Percentiles rank a stretch among this genome's conserved stretches.
phyloP scores from a whole-genome alignment of 495 filamentous ascomycete genomes.

The Entonaema liquescens region DNA sequence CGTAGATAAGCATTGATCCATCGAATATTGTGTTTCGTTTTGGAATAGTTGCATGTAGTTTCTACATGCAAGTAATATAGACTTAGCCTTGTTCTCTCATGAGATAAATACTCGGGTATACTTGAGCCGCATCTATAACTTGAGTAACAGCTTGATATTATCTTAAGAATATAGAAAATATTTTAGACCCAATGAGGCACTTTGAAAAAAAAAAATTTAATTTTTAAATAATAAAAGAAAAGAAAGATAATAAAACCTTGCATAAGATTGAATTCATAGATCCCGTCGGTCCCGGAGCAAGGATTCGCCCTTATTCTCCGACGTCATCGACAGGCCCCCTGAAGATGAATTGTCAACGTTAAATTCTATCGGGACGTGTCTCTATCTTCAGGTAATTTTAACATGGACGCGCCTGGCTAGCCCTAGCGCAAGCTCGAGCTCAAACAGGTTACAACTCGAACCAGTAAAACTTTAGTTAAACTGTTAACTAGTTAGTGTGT shows the following conservation, averaged over 20 bases:
- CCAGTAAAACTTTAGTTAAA: constrained; percentile 11
- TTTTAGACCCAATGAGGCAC: background rate
- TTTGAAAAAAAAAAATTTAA: no score
- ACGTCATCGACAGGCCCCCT: constrained; percentile 13
- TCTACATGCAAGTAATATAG: background rate
- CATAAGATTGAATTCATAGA: no score
- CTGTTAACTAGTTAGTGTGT: constrained; percentile 5
- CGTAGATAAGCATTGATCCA: background rate
- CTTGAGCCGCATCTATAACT: background rate
- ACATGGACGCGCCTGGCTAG: background rate
- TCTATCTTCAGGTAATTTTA: constrained; percentile 8
- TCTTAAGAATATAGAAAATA: no score
- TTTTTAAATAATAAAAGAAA: no score
- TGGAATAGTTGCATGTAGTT: background rate
- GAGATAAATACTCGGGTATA: background rate
- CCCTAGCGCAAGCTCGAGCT: constrained; percentile 19
- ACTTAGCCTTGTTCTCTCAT: background rate
- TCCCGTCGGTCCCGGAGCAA: constrained; percentile 7
- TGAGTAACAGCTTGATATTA: background rate
- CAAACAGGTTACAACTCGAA: constrained; percentile 8
- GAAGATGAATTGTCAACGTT: constrained; percentile 2
- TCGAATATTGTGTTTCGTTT: background rate
- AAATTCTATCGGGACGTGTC: background rate
- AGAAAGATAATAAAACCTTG: no score
- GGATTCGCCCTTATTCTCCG: constrained; percentile 8